Evolutionary conservation across 352 stramenopile genomes (phyloP).

Genomic region (Pythium sukuiense): DNA sequence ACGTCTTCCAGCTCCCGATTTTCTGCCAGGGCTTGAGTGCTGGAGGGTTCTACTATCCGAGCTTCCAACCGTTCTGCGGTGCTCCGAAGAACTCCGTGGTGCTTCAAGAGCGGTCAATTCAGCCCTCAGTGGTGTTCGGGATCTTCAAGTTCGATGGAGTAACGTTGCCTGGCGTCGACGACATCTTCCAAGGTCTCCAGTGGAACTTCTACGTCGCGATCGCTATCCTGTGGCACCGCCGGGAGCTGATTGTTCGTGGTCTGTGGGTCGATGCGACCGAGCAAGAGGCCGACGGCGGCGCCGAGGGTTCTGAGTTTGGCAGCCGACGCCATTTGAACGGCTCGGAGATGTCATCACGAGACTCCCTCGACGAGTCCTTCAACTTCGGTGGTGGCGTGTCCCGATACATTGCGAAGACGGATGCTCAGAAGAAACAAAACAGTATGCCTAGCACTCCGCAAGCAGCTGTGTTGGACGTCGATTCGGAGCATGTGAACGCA

Average conservation of each 20-base stretch:
- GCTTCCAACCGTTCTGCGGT: constrained; percentile 75
- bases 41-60: constrained; percentile 68
- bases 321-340: constrained; percentile 35
- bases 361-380: constrained; percentile 80
- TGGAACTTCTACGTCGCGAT: constrained; percentile 87
- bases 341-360: constrained; percentile 63
- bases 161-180: constrained; percentile 35
- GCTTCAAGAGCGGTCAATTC: constrained; percentile 60
- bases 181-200: constrained; percentile 69
- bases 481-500: constrained; percentile 10
- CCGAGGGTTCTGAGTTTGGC: constrained; percentile 25
- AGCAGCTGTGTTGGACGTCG: neutral
- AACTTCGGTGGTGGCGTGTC: constrained; percentile 23
- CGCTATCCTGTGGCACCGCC: constrained; percentile 75
- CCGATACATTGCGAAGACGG: neutral
- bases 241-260: constrained; percentile 75
- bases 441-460: neutral
- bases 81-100: constrained; percentile 31
- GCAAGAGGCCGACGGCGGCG: constrained; percentile 7
- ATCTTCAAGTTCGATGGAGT: constrained; percentile 87
- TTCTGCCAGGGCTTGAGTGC: constrained; percentile 72
- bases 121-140: constrained; percentile 77
- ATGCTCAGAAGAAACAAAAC: neutral
- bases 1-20: constrained; percentile 81
- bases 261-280: constrained; percentile 57